Base-by-base conservation (phyloP, 306 rosid genomes). In the Fragaria nilgerrensis region DNA sequence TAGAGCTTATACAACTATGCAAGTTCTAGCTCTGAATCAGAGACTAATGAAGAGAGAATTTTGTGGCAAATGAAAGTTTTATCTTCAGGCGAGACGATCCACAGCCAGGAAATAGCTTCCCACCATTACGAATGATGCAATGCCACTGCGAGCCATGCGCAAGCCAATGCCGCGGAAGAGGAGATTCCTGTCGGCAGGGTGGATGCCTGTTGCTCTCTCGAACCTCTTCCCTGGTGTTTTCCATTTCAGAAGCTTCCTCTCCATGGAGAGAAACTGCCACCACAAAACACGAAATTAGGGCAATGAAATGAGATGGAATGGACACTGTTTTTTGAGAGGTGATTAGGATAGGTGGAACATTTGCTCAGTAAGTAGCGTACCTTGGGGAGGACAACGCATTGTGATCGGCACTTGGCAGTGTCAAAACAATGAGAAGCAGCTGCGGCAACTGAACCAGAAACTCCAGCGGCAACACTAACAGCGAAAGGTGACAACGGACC, bases 341-440 rank as follows among this genome's bases (percentile, higher is more conserved):
- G 75, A 29, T 70, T 68, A 62, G 66, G 43, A 79, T 22, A 36
- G 63, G 15, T 7, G 63, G 12, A 10, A 9, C 27, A 56, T 56
- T 4, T 62, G 39, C 39, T 62, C 37, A 73, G 55, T 8, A 74
- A 44, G 59, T 41, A 48, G 36, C 44, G 47, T 72, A 94, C 98
- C 98, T 90, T 95, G 39, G 98, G 92, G 19, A 90, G 74, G 79
- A 95, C 97, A 9, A 78, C 82, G 74, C 97, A 92, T 67, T 85
- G 91, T 49, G 93, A 87, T 84, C 96, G 90, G 76, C 87, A 89
- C 74, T 86, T 90, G 70, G 98, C 86, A 37, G 97, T 92, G 86
- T 95, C 98, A 56, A 95, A 95, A 83, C 96, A 77, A 81, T 92
- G 98, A 82, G 98, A 92, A 83, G 93, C 97, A 79, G 96, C 97